Evolutionary conservation across 106 monocot species (phyloP).

Genomic region (Ottelia alismoides): DNA sequence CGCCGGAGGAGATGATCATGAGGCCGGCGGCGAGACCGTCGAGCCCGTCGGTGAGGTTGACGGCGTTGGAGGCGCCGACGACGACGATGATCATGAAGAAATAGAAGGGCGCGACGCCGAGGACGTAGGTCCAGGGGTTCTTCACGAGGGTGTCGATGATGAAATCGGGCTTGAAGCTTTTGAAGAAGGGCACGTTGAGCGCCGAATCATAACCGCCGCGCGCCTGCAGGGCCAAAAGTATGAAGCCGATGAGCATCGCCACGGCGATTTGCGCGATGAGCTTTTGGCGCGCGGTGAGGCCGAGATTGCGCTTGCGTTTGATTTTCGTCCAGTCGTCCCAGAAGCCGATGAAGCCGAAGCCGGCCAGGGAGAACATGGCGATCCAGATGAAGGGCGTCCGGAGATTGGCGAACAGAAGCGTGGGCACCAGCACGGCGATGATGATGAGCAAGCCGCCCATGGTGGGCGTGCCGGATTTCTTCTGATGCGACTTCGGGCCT

Average conservation of each 20-base stretch:
- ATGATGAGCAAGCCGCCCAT: conserved; percentile 2
- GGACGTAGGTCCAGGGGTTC: no score
- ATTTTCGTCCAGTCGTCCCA: not conserved
- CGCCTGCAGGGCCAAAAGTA: not conserved
- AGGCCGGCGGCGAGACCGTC: not conserved
- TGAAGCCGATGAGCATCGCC: not conserved
- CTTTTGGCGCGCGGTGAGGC: not conserved
- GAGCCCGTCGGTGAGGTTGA: not conserved
- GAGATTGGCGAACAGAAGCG: not conserved
- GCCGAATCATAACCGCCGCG: not conserved
- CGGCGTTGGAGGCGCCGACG: conserved; percentile 4
- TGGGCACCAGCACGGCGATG: not conserved
- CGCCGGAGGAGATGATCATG: not conserved
- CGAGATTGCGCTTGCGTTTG: not conserved
- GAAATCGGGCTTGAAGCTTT: not conserved
- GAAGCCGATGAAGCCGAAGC: not conserved
- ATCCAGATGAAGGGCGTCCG: not conserved
- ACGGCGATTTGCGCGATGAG: not conserved
- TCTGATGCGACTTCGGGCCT: not conserved
- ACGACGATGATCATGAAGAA: not conserved
- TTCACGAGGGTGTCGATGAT: no score
- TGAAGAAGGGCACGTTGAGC: not conserved
- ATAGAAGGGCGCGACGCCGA: not conserved
- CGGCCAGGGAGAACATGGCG: not conserved
- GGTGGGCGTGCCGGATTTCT: conserved; percentile 2